These are phyloP conservation scores for Orobanche coerulescens DNA, from an alignment of 257 asterid genomes.

Conservation along the genomic window DNA sequence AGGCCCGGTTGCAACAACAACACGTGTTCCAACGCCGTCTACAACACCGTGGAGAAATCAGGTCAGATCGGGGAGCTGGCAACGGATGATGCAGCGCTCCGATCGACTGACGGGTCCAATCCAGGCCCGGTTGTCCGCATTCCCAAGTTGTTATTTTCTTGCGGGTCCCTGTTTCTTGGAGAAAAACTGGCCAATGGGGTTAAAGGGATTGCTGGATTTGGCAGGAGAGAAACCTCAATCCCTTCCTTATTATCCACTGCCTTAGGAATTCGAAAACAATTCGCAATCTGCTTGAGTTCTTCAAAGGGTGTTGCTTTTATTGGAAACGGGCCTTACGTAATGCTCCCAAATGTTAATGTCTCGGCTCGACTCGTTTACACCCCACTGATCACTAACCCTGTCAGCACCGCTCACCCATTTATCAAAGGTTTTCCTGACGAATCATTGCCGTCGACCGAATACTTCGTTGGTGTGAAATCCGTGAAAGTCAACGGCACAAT, in stretches of 20 bases:
- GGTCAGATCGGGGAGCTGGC: conserved; percentile 36
- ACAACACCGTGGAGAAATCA: conserved; percentile 14
- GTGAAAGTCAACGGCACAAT: conserved; percentile 25
- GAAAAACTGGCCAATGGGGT: conserved; percentile 31
- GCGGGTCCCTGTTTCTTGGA: conserved; percentile 26
- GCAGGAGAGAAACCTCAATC: conserved; percentile 28
- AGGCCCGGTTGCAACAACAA: conserved; percentile 45
- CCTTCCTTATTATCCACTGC: conserved; percentile 34
- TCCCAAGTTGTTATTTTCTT: conserved; percentile 21
- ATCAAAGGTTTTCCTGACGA: conserved; percentile 23
- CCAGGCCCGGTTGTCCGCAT: conserved; percentile 25
- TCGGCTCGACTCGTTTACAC: conserved; percentile 31
- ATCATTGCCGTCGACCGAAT: conserved; percentile 37
- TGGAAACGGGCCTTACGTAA: conserved; percentile 34
- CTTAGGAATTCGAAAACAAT: conserved; percentile 30
- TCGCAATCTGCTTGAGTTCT: conserved; percentile 43
- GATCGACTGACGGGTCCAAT: conserved; percentile 35
- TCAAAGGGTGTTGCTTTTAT: conserved; percentile 34
- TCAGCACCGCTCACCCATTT: conserved; percentile 26
- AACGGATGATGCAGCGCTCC: conserved; percentile 28
- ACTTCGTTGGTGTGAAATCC: conserved; percentile 42
- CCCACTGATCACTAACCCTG: conserved; percentile 29
- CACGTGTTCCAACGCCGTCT: conserved; percentile 25
- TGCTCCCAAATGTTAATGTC: conserved; percentile 27
- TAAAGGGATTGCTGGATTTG: conserved; percentile 44